Evolutionary conservation across 2,329 filamentous ascomycete species (phyloP).

Genomic region (Cadophora malorum): DNA sequence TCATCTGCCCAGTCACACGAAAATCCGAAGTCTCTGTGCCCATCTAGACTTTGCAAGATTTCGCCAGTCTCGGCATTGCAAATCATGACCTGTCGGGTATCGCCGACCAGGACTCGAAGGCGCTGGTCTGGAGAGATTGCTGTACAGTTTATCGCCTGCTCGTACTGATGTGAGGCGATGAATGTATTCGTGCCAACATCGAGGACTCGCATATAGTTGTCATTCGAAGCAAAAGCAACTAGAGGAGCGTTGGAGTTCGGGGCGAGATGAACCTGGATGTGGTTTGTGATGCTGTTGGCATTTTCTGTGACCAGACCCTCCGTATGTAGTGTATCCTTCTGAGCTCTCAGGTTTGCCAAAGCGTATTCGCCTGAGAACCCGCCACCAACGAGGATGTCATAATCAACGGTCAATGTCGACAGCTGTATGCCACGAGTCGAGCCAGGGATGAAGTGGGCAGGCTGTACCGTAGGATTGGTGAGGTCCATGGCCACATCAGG

Average conservation of each 20-base stretch:
- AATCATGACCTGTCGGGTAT: slow-evolving; percentile 69
- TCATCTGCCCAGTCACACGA: slow-evolving; percentile 82
- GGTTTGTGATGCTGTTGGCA: slow-evolving; percentile 68
- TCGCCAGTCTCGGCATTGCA: slow-evolving; percentile 71
- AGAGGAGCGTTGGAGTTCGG: slow-evolving; percentile 59
- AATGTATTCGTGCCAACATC: slow-evolving; percentile 66
- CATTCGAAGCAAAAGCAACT: slow-evolving; percentile 69
- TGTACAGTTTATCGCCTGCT: slow-evolving; percentile 73
- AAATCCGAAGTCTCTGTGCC: slow-evolving; percentile 75
- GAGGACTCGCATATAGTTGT: slow-evolving; percentile 62
- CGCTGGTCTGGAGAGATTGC: slow-evolving; percentile 74
- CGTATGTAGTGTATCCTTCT: slow-evolving; percentile 42
- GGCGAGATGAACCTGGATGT: slow-evolving; percentile 62
- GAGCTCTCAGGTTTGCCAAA: slow-evolving; percentile 44
- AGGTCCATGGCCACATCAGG: slow-evolving; percentile 41
- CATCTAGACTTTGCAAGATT: slow-evolving; percentile 61
- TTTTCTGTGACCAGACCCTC: slow-evolving; percentile 54
- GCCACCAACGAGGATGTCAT: slow-evolving; percentile 48
- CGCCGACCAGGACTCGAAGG: slow-evolving; percentile 75
- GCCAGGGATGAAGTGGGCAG: slow-evolving; percentile 30
- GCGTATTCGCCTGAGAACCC: slow-evolving; percentile 50
- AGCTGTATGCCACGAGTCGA: slow-evolving; percentile 40
- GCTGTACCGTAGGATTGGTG: slow-evolving; percentile 38
- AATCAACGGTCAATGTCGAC: slow-evolving; percentile 44
- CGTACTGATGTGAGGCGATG: slow-evolving; percentile 60